These are phyloP conservation scores for Mycena belliarum DNA, from an alignment of 768 basidiomycete genomes.

Conservation along the genomic window DNA sequence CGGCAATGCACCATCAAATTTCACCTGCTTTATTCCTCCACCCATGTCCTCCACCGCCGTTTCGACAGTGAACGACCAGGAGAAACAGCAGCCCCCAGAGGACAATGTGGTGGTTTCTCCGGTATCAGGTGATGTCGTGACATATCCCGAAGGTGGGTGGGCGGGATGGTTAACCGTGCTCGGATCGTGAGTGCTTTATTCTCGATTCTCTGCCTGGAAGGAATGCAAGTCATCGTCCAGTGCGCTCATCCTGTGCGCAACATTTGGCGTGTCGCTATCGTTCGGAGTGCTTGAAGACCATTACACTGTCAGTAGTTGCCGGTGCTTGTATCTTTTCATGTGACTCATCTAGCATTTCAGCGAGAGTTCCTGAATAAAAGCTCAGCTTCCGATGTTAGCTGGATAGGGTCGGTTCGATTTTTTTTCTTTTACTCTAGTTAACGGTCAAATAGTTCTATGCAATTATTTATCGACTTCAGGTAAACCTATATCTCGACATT, in stretches of 20 bases:
- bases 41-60: slow-evolving; percentile 10
- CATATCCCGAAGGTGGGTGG: slow-evolving; percentile 13
- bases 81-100: slow-evolving; percentile 5
- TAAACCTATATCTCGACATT: neutral
- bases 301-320: slow-evolving; percentile 14
- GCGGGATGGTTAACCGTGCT: slow-evolving; percentile 19
- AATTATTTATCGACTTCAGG: slow-evolving; percentile 19
- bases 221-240: neutral
- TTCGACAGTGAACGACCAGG: slow-evolving; percentile 10
- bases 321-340: neutral
- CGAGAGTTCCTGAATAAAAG: slow-evolving; percentile 15
- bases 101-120: neutral
- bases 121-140: neutral
- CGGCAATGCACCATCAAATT: neutral
- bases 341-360: neutral
- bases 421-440: neutral
- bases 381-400: slow-evolving; percentile 16
- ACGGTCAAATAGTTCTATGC: neutral
- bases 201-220: neutral
- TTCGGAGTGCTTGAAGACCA: slow-evolving; percentile 21
- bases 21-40: neutral
- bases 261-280: slow-evolving; percentile 19
- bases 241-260: slow-evolving; percentile 20
- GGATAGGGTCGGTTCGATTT: slow-evolving; percentile 19
- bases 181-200: slow-evolving; percentile 6